phyloP scores from a whole-genome alignment of 1,284 basidiomycete genomes.

The Fomitopsis schrenkii region DNA sequence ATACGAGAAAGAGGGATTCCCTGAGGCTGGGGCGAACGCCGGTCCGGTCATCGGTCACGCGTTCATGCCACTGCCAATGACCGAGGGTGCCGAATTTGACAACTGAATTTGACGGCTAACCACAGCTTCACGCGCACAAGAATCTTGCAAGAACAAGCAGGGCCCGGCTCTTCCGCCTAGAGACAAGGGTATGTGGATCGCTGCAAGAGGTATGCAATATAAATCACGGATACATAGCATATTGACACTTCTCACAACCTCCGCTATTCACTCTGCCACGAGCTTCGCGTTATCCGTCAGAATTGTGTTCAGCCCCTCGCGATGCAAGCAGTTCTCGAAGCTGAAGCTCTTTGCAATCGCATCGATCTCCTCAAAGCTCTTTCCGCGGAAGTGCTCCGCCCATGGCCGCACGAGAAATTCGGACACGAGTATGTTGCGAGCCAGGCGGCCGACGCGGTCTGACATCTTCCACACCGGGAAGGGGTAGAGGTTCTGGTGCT shows the following conservation, averaged over 20 bases:
- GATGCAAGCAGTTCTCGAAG: constrained; percentile 50
- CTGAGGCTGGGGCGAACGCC: too few species aligned
- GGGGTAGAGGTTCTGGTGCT: constrained; percentile 44
- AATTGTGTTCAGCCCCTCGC: constrained; percentile 46
- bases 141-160: too few species aligned
- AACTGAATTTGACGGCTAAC: too few species aligned
- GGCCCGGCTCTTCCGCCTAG: too few species aligned
- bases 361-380: constrained; percentile 53
- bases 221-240: not conserved
- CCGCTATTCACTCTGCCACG: not conserved
- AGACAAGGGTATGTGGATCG: too few species aligned
- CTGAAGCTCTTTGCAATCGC: constrained; percentile 58
- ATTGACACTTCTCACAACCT: not conserved
- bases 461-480: constrained; percentile 46
- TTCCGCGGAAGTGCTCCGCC: constrained; percentile 58
- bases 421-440: constrained; percentile 58
- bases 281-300: constrained; percentile 33
- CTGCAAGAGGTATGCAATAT: too few species aligned
- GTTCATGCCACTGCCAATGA: too few species aligned
- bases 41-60: too few species aligned
- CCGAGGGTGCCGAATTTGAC: too few species aligned
- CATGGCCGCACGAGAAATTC: constrained; percentile 65
- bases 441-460: constrained; percentile 45
- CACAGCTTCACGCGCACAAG: too few species aligned
- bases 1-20: too few species aligned